phyloP scores from a whole-genome alignment of 176 grass and related monocot genomes.

The Cenchrus americanus region DNA sequence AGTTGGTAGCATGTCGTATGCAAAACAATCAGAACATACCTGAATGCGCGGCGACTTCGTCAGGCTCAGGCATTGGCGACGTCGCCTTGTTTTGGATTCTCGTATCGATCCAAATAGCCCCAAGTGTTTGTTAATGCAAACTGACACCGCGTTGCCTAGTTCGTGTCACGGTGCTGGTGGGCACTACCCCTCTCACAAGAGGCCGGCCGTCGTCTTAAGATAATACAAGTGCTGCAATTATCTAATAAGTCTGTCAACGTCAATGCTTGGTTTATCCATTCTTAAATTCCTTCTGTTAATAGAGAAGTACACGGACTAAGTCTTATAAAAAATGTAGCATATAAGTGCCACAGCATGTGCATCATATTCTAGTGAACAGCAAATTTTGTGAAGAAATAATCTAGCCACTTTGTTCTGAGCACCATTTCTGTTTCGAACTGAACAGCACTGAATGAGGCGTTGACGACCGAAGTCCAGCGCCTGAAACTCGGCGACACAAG shows the following conservation, averaged over 20 bases:
- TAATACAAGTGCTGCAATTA: conserved; percentile 10
- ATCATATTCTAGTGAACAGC: neutral
- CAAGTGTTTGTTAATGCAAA: conserved; percentile 21
- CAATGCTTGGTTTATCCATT: neutral
- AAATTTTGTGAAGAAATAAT: neutral
- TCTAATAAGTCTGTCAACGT: neutral
- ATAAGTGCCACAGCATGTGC: neutral
- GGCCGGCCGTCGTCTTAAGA: conserved; percentile 42
- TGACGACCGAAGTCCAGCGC: conserved; percentile 82
- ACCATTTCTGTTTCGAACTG: neutral
- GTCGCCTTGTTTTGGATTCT: conserved; percentile 33
- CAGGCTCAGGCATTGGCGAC: conserved; percentile 33
- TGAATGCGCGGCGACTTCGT: conserved; percentile 38
- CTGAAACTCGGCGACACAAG: conserved; percentile 68
- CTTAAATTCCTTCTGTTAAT: neutral
- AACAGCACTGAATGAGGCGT: conserved; percentile 86
- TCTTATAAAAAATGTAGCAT: neutral
- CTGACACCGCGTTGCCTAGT: conserved; percentile 26
- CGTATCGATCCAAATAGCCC: neutral
- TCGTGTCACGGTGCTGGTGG: conserved; percentile 44
- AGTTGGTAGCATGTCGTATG: conserved; percentile 44
- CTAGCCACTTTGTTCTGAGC: neutral
- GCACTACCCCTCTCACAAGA: conserved; percentile 49
- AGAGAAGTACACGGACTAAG: conserved; percentile 13
- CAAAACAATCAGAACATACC: conserved; percentile 25